These are phyloP conservation scores for Corymbia citriodora DNA, from an alignment of 441 rosid species.

Conservation along the genomic window DNA sequence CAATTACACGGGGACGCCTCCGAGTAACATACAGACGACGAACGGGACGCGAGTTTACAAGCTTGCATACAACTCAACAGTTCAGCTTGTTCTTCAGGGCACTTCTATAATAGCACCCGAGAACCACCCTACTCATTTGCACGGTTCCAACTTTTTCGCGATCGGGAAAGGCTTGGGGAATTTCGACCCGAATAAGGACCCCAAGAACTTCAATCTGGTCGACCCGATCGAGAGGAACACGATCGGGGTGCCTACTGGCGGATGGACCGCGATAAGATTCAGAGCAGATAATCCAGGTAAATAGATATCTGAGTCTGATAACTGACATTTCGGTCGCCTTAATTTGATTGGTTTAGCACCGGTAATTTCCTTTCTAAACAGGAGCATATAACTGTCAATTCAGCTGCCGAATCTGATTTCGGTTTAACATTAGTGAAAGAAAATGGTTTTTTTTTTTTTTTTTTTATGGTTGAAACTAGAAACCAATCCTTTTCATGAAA, in stretches of 20 bases:
- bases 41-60: slow-evolving; percentile 61
- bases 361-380: background rate
- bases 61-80: slow-evolving; percentile 66
- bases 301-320: background rate
- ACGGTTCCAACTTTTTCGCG: slow-evolving; percentile 73
- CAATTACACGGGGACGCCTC: slow-evolving; percentile 52
- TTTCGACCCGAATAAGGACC: slow-evolving; percentile 53
- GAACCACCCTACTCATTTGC: slow-evolving; percentile 85
- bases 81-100: slow-evolving; percentile 80
- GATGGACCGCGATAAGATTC: slow-evolving; percentile 89
- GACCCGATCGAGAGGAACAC: slow-evolving; percentile 96
- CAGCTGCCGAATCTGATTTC: background rate
- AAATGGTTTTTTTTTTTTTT: background rate
- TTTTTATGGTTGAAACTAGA: background rate
- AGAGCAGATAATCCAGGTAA: slow-evolving; percentile 91
- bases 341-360: background rate
- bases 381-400: background rate
- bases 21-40: slow-evolving; percentile 44
- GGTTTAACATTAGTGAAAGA: background rate
- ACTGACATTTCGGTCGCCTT: too few relatives aligned
- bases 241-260: slow-evolving; percentile 83
- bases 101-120: slow-evolving; percentile 67
- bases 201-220: slow-evolving; percentile 62
- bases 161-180: slow-evolving; percentile 80
- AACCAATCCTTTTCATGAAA: slow-evolving; percentile 9